Percentiles rank a stretch among this genome's conserved stretches.
These are phyloP conservation scores for Candida cerambycidarum DNA, from an alignment of 805 yeast species.

Conservation along the genomic window DNA sequence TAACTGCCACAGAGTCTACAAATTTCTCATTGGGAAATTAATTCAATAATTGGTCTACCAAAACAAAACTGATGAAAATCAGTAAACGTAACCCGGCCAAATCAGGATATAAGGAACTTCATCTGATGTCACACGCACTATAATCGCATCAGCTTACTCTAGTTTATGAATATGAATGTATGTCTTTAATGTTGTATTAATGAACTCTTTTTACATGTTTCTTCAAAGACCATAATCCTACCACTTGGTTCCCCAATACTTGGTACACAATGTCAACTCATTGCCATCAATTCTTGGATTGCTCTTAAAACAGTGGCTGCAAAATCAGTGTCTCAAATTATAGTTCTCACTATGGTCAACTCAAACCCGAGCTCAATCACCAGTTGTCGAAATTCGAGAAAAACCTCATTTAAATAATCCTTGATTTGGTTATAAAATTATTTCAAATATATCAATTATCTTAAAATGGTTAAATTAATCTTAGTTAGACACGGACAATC, in stretches of 20 bases:
- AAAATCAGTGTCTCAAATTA: background rate
- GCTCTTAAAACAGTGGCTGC: conserved; percentile 1
- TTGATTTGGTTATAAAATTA: conserved; percentile 1
- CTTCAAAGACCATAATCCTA: no score
- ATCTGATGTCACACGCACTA: conserved; percentile 1
- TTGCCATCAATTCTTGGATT: background rate
- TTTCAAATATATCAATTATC: conserved; percentile 7
- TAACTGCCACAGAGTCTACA: conserved; percentile 18
- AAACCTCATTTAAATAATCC: conserved; percentile 5
- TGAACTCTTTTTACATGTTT: background rate
- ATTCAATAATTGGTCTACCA: no score
- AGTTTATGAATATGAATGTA: background rate
- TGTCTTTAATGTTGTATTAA: background rate
- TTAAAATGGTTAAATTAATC: conserved; percentile 62
- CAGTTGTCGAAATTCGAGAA: conserved; percentile 15
- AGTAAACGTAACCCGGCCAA: background rate
- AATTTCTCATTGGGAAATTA: conserved; percentile 8
- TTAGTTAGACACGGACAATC: conserved; percentile 99
- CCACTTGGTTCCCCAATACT: no score
- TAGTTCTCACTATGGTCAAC: conserved; percentile 10
- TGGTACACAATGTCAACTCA: no score
- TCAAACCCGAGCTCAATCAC: conserved; percentile 17
- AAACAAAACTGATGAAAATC: background rate
- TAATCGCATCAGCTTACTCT: background rate
- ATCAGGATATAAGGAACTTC: background rate